These are phyloP conservation scores for Globisporangium megalacanthum DNA, from an alignment of 352 stramenopile genomes.

Conservation along the genomic window DNA sequence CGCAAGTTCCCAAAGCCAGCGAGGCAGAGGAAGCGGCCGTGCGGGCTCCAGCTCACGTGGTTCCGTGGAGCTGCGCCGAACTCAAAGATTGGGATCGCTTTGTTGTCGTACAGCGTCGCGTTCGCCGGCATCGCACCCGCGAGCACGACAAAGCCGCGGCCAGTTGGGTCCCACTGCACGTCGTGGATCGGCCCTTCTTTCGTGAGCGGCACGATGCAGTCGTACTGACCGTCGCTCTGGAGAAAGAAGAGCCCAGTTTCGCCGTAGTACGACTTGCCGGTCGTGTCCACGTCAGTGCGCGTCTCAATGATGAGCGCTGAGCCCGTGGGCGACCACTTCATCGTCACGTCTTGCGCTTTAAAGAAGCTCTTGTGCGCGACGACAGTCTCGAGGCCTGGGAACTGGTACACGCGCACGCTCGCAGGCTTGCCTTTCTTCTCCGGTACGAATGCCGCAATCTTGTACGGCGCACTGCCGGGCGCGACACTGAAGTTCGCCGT, in stretches of 20 bases:
- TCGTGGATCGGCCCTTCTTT: constrained; percentile 93
- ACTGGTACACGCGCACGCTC: constrained; percentile 82
- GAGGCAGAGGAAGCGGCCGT: constrained; percentile 95
- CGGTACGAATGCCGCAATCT: constrained; percentile 81
- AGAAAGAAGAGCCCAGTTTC: constrained; percentile 96
- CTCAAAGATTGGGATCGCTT: constrained; percentile 93
- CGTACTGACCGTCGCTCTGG: constrained; percentile 87
- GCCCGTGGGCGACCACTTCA: constrained; percentile 89
- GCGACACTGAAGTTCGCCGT: constrained; percentile 83
- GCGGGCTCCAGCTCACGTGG: constrained; percentile 93
- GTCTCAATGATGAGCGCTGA: constrained; percentile 87
- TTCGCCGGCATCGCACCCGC: constrained; percentile 93
- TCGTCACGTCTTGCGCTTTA: constrained; percentile 86
- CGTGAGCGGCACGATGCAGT: constrained; percentile 86
- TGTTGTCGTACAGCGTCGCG: constrained; percentile 95
- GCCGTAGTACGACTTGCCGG: constrained; percentile 97
- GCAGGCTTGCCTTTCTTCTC: constrained; percentile 89
- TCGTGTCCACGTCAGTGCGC: constrained; percentile 89
- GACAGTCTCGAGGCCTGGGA: constrained; percentile 53
- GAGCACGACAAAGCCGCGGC: constrained; percentile 92
- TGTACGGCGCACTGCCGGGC: constrained; percentile 70
- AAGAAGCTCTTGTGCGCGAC: constrained; percentile 88
- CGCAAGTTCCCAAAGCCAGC: constrained; percentile 97
- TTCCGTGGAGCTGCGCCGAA: constrained; percentile 96
- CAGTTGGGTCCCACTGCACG: constrained; percentile 92